Percentiles rank a stretch among this genome's conserved stretches.
These are phyloP conservation scores for Peribolospora kevripleyi DNA, from an alignment of 768 basidiomycete genomes.

Conservation along the genomic window DNA sequence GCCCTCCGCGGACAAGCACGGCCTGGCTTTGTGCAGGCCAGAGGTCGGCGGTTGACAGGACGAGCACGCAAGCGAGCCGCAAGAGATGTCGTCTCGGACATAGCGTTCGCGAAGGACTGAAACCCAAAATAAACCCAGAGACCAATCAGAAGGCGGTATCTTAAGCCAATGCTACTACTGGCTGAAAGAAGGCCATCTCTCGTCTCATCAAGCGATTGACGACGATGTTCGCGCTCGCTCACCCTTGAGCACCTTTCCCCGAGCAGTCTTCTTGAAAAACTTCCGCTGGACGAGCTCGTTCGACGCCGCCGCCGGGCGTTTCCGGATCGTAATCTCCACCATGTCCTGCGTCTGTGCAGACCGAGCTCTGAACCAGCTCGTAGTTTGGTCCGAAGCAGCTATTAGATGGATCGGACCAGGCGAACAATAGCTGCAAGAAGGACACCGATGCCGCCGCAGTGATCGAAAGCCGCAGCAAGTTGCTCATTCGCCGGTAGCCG, in stretches of 20 bases:
- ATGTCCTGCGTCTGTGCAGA: too few relatives aligned
- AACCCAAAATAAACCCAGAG: background rate
- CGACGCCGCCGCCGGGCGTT: constrained; percentile 25
- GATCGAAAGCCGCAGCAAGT: too few relatives aligned
- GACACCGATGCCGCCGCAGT: too few relatives aligned
- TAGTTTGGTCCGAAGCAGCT: too few relatives aligned
- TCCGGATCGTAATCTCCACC: constrained; percentile 40
- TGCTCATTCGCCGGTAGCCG: too few relatives aligned
- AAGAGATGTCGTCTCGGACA: constrained; percentile 69
- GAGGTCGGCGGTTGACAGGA: constrained; percentile 27
- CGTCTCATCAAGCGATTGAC: too few relatives aligned
- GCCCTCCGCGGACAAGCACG: constrained; percentile 36
- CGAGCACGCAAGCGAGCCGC: constrained; percentile 48
- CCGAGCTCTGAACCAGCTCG: too few relatives aligned
- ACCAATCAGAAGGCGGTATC: background rate
- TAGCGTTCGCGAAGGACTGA: constrained; percentile 80
- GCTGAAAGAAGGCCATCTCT: too few relatives aligned
- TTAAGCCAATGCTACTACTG: background rate
- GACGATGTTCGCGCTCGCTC: constrained; percentile 4
- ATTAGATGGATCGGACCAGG: too few relatives aligned
- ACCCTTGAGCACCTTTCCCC: constrained; percentile 88
- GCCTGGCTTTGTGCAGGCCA: constrained; percentile 19
- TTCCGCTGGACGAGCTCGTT: constrained; percentile 21
- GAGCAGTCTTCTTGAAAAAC: constrained; percentile 85
- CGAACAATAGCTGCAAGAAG: too few relatives aligned